phyloP scores from a whole-genome alignment of 805 yeast species.

The Torulaspora maleeae region DNA sequence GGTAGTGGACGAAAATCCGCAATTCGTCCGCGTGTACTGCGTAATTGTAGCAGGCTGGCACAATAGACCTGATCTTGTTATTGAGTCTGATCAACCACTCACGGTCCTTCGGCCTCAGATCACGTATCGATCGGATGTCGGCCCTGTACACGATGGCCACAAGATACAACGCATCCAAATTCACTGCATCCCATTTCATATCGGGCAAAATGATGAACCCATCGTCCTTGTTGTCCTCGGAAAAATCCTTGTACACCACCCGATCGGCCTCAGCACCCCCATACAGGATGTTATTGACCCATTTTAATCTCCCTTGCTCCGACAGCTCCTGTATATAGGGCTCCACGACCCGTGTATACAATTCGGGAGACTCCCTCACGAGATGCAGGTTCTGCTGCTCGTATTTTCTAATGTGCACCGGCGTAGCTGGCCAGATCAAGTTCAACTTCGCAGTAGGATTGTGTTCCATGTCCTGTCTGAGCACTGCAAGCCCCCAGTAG shows the following conservation, averaged over 20 bases:
- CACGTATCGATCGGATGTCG: constrained; percentile 72
- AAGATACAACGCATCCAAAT: constrained; percentile 65
- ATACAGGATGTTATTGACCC: constrained; percentile 84
- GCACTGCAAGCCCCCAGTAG: constrained; percentile 64
- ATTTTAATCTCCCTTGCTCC: constrained; percentile 68
- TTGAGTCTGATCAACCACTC: constrained; percentile 51
- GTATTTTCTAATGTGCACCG: constrained; percentile 74
- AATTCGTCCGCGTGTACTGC: constrained; percentile 50
- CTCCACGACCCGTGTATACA: constrained; percentile 54
- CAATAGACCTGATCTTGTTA: constrained; percentile 43
- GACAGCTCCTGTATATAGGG: constrained; percentile 73
- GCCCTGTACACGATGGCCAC: constrained; percentile 67
- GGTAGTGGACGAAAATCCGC: constrained; percentile 83
- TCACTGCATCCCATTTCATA: constrained; percentile 90
- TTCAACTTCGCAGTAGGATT: constrained; percentile 66
- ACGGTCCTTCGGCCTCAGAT: constrained; percentile 55
- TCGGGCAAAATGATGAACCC: constrained; percentile 85
- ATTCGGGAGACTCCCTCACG: constrained; percentile 75
- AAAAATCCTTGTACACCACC: constrained; percentile 58
- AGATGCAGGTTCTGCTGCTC: constrained; percentile 55
- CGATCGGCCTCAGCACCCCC: constrained; percentile 82
- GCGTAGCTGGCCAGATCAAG: constrained; percentile 84
- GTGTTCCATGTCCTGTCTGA: constrained; percentile 43
- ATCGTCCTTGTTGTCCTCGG: constrained; percentile 40
- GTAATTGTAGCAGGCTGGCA: constrained; percentile 44